Evolutionary conservation across 116 monocot genomes (phyloP).

Genomic region (Zostera marina): DNA sequence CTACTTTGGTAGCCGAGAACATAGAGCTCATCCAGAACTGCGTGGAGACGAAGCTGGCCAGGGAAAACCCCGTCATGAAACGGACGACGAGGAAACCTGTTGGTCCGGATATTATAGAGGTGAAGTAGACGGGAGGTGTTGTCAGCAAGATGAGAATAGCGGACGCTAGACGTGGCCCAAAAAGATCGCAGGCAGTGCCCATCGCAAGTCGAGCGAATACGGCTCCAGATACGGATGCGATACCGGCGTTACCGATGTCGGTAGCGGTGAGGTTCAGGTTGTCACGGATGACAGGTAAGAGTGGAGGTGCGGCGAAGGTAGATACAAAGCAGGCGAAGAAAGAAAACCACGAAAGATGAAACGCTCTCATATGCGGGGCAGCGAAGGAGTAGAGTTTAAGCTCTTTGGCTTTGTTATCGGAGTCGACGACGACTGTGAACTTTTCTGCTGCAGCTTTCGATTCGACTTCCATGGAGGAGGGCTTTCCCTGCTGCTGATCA

Average conservation of each 20-base stretch:
- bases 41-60: conserved; percentile 74
- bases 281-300: conserved; percentile 85
- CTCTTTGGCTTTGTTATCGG: conserved; percentile 78
- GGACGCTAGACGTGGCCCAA: conserved; percentile 75
- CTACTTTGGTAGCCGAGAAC: conserved; percentile 66
- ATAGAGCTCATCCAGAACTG: conserved; percentile 99
- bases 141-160: conserved; percentile 59
- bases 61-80: conserved; percentile 84
- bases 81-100: conserved; percentile 38
- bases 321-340: conserved; percentile 93
- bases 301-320: conserved; percentile 79
- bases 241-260: conserved; percentile 86
- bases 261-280: conserved; percentile 61
- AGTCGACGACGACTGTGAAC: conserved; percentile 57
- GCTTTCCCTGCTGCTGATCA: no score
- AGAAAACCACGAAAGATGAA: conserved; percentile 95
- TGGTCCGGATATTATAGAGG: conserved; percentile 32
- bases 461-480: no score
- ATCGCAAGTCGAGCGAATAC: conserved; percentile 68
- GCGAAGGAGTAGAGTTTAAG: conserved; percentile 55
- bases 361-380: conserved; percentile 65
- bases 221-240: conserved; percentile 72
- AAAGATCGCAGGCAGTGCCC: conserved; percentile 88
- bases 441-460: background rate
- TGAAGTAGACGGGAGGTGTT: conserved; percentile 53